phyloP scores from a whole-genome alignment of 352 stramenopile genomes.

The Blastocystis sp. region DNA sequence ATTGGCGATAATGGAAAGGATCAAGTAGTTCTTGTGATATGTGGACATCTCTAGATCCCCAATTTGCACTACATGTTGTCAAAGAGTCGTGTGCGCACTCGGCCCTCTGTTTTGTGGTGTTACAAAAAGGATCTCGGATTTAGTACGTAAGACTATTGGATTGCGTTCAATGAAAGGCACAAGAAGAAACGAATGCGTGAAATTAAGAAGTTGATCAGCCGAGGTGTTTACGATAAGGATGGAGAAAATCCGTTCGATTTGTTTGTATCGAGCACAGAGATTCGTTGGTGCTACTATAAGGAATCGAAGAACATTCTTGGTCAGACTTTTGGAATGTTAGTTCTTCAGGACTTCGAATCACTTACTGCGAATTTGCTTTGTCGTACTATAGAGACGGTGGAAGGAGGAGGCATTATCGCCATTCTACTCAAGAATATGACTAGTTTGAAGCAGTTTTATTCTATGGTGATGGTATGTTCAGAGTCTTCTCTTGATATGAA shows the following conservation, averaged over 20 bases:
- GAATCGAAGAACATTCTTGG: constrained; percentile 97
- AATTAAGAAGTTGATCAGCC: constrained; percentile 87
- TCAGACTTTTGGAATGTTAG: constrained; percentile 92
- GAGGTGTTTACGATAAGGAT: constrained; percentile 81
- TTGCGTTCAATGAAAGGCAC: constrained; percentile 50
- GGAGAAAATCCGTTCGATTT: constrained; percentile 94
- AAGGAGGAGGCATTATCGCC: constrained; percentile 91
- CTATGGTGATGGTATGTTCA: constrained; percentile 88
- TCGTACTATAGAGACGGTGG: constrained; percentile 95
- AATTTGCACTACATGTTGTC: constrained; percentile 97
- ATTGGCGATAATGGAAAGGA: constrained; percentile 98
- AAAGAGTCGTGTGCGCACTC: constrained; percentile 84
- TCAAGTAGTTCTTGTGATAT: constrained; percentile 70
- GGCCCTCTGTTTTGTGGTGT: constrained; percentile 94
- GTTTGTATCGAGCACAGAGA: constrained; percentile 93
- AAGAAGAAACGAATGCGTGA: constrained; percentile 84
- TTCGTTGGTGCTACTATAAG: constrained; percentile 99
- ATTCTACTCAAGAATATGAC: constrained; percentile 94
- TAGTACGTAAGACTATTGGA: constrained; percentile 76
- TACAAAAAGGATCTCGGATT: constrained; percentile 99
- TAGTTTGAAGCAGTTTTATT: constrained; percentile 95
- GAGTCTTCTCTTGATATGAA: constrained; percentile 69
- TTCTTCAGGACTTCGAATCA: constrained; percentile 95
- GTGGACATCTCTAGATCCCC: constrained; percentile 70
- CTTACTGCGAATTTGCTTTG: constrained; percentile 97